phyloP scores from a whole-genome alignment of 1,284 basidiomycete genomes.

The Mycena sp. region DNA sequence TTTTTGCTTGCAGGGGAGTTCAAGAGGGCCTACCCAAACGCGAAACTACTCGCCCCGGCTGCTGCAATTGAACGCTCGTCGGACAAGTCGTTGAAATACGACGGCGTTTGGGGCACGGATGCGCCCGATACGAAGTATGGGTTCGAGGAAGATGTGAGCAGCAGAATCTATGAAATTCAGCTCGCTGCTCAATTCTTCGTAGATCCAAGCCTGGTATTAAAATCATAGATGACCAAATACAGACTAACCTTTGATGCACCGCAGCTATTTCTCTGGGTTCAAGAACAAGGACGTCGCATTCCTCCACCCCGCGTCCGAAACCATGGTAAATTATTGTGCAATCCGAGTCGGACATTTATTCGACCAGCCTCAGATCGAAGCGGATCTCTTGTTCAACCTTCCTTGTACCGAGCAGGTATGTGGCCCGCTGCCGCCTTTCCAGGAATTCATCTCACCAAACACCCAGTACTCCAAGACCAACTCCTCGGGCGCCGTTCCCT shows the following conservation, averaged over 20 bases:
- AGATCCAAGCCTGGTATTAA: slow-evolving; percentile 71
- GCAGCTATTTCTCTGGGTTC: slow-evolving; percentile 84
- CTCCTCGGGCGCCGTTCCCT: slow-evolving; percentile 55
- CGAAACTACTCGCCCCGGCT: slow-evolving; percentile 77
- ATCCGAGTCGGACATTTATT: neutral
- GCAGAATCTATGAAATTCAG: neutral
- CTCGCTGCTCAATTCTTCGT: slow-evolving; percentile 17
- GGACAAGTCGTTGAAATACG: slow-evolving; percentile 54
- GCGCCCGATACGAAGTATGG: slow-evolving; percentile 74
- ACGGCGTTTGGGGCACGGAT: slow-evolving; percentile 78
- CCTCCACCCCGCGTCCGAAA: slow-evolving; percentile 81
- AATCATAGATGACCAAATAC: neutral
- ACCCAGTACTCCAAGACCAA: slow-evolving; percentile 62
- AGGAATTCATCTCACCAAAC: slow-evolving; percentile 31
- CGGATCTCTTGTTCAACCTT: slow-evolving; percentile 92
- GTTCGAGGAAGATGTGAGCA: slow-evolving; percentile 81
- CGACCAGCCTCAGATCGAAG: slow-evolving; percentile 61
- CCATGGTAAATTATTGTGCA: slow-evolving; percentile 50
- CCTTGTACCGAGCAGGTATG: slow-evolving; percentile 86
- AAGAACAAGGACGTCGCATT: slow-evolving; percentile 92
- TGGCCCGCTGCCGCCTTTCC: slow-evolving; percentile 23
- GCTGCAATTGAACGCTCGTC: slow-evolving; percentile 54
- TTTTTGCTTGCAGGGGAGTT: slow-evolving; percentile 59
- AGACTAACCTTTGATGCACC: slow-evolving; percentile 6
- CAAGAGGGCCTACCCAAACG: slow-evolving; percentile 80